Conservation (phyloP, 2,329 filamentous ascomycete species). For the Colletotrichum shisoi region DNA sequence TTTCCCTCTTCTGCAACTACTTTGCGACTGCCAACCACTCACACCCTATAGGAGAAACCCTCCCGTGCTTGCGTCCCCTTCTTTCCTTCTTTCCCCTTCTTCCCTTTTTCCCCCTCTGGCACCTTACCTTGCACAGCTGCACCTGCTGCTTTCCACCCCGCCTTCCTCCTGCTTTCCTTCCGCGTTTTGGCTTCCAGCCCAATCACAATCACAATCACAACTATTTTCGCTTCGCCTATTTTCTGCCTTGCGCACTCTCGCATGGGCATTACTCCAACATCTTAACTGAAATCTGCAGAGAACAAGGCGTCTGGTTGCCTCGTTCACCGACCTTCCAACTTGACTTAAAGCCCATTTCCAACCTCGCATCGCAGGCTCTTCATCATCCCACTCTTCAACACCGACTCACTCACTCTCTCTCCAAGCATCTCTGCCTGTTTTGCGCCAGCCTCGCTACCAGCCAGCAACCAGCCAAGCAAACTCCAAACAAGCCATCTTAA, state of each 20-base stretch:
- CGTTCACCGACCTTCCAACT: neutral
- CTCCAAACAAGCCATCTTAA: too few relatives aligned
- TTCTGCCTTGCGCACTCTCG: conserved; percentile 12
- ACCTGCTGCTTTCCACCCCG: conserved; percentile 23
- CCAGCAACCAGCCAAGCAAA: neutral
- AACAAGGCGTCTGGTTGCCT: conserved; percentile 38
- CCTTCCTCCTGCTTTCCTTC: conserved; percentile 18
- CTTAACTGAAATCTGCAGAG: conserved; percentile 15
- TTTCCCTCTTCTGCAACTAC: conserved; percentile 5
- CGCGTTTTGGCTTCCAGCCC: conserved; percentile 7
- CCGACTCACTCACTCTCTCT: neutral
- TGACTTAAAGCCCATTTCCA: conserved; percentile 34
- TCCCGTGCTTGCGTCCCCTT: conserved; percentile 20
- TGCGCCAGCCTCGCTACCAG: conserved; percentile 26
- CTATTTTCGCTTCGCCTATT: conserved; percentile 4
- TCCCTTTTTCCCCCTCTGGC: conserved; percentile 3
- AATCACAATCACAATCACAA: conserved; percentile 29
- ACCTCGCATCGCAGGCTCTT: neutral
- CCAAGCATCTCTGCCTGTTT: conserved; percentile 15
- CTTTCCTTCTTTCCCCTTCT: conserved; percentile 1
- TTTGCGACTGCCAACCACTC: neutral
- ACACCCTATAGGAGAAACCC: conserved; percentile 21
- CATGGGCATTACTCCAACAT: conserved; percentile 20
- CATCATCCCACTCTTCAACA: neutral
- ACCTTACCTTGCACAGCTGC: conserved; percentile 1